Evolutionary conservation across 1,284 basidiomycete species (phyloP).

Genomic region (Irpex sp.): DNA sequence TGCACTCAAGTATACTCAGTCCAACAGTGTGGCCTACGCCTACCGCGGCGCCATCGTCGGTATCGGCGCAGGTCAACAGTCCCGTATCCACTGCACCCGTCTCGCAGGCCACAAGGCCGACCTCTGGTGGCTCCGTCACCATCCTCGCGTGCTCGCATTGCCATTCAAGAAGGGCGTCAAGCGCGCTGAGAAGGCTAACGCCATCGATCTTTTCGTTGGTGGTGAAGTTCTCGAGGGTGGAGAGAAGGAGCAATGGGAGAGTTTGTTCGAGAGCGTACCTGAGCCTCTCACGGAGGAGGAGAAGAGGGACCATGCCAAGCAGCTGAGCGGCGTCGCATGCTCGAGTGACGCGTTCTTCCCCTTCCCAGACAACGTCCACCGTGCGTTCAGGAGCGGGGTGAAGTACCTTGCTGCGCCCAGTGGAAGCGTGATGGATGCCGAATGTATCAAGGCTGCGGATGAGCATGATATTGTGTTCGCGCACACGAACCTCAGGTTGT

Average conservation of each 20-base stretch:
- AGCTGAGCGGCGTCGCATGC: constrained; percentile 85
- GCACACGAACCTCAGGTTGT: constrained; percentile 78
- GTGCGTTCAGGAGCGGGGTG: constrained; percentile 89
- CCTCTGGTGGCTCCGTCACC: constrained; percentile 98
- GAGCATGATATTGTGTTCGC: constrained; percentile 88
- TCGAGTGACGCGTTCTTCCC: constrained; percentile 99
- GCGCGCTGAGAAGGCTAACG: constrained; percentile 97
- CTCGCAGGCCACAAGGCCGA: constrained; percentile 98
- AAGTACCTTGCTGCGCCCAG: constrained; percentile 92
- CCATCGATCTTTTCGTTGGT: constrained; percentile 95
- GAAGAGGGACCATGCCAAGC: constrained; percentile 66
- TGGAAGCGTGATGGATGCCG: constrained; percentile 96
- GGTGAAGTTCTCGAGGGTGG: constrained; percentile 85
- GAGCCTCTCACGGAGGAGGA: constrained; percentile 69
- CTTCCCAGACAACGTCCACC: constrained; percentile 97
- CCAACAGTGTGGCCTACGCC: constrained; percentile 97
- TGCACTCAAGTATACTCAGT: constrained; percentile 98
- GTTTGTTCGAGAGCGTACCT: constrained; percentile 78
- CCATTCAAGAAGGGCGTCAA: constrained; percentile 98
- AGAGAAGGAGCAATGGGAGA: constrained; percentile 92
- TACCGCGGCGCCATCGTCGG: constrained; percentile 93
- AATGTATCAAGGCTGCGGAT: constrained; percentile 92
- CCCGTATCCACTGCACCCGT: constrained; percentile 98
- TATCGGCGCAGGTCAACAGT: constrained; percentile 97
- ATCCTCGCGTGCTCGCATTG: constrained; percentile 86